Evolutionary conservation across 2,329 filamentous ascomycete species (phyloP).

Genomic region (Pestalotiopsis sp.): DNA sequence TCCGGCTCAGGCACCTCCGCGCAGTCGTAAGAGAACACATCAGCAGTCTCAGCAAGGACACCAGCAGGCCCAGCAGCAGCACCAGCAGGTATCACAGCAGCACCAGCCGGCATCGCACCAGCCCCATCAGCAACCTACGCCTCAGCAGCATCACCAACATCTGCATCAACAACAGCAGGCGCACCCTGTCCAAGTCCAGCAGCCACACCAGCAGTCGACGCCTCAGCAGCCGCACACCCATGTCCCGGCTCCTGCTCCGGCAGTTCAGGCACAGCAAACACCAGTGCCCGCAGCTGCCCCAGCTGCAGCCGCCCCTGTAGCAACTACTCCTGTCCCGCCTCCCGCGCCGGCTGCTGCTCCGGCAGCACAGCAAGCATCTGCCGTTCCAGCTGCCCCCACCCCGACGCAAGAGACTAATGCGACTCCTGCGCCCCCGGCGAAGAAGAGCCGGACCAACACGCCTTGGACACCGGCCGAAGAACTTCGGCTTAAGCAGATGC

Average conservation of each 20-base stretch:
- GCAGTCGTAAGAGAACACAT: slow-evolving; percentile 34
- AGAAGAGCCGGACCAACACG: slow-evolving; percentile 98
- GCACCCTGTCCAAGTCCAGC: slow-evolving; percentile 31
- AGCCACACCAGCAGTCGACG: slow-evolving; percentile 29
- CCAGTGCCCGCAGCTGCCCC: slow-evolving; percentile 31
- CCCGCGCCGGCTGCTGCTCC: slow-evolving; percentile 30
- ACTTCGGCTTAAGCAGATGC: slow-evolving; percentile 88
- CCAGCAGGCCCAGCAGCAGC: slow-evolving; percentile 26
- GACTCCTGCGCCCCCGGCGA: slow-evolving; percentile 57
- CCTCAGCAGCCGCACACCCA: slow-evolving; percentile 31
- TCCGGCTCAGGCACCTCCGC: slow-evolving; percentile 31
- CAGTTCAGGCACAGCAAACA: slow-evolving; percentile 25
- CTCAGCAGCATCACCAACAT: slow-evolving; percentile 27
- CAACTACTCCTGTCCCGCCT: slow-evolving; percentile 27
- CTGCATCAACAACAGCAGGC: slow-evolving; percentile 29
- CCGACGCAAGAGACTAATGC: slow-evolving; percentile 36
- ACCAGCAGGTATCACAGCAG: slow-evolving; percentile 24
- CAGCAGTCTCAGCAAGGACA: slow-evolving; percentile 25
- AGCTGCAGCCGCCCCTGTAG: slow-evolving; percentile 23
- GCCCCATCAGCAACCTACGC: slow-evolving; percentile 31
- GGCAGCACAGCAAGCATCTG: slow-evolving; percentile 32
- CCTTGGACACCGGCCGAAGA: slow-evolving; percentile 97
- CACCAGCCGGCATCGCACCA: slow-evolving; percentile 27
- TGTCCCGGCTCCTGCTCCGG: slow-evolving; percentile 14
- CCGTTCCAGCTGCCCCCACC: slow-evolving; percentile 28